Evolutionary conservation across 2,329 filamentous ascomycete species (phyloP).

Genomic region (Fulvia fulva): DNA sequence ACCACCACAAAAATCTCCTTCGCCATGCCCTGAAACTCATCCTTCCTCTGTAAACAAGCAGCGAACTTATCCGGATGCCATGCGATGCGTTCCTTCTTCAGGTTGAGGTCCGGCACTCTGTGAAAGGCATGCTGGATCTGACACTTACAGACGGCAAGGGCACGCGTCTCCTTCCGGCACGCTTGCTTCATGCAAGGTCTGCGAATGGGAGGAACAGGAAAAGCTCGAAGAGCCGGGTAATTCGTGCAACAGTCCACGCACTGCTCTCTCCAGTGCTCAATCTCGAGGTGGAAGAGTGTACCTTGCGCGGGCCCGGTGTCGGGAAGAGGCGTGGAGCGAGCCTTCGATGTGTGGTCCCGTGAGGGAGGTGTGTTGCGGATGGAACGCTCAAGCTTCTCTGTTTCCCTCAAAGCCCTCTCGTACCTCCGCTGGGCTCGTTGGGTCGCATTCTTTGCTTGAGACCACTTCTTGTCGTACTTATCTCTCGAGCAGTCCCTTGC

Average conservation of each 20-base stretch:
- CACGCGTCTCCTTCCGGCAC: background rate
- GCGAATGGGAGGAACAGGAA: background rate
- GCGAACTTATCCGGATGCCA: too few species aligned
- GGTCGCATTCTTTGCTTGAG: background rate
- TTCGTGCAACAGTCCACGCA: background rate
- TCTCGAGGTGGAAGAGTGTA: background rate
- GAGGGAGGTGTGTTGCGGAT: background rate
- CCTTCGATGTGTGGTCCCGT: background rate
- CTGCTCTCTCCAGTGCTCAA: background rate
- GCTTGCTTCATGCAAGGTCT: background rate
- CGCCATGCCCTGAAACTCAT: too few species aligned
- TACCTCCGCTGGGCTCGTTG: background rate
- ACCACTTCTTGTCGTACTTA: background rate
- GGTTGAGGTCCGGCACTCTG: too few species aligned
- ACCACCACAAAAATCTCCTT: too few species aligned
- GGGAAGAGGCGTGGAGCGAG: background rate
- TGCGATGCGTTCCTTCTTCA: too few species aligned
- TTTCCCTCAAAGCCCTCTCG: background rate
- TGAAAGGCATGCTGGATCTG: too few species aligned
- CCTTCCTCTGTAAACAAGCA: too few species aligned
- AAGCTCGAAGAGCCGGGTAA: background rate
- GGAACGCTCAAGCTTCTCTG: background rate
- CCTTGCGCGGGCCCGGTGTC: background rate
- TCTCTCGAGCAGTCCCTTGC: background rate
- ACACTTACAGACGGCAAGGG: too few species aligned